Evolutionary conservation across 2,329 filamentous ascomycete species (phyloP).

Genomic region (Botrytis squamosa): DNA sequence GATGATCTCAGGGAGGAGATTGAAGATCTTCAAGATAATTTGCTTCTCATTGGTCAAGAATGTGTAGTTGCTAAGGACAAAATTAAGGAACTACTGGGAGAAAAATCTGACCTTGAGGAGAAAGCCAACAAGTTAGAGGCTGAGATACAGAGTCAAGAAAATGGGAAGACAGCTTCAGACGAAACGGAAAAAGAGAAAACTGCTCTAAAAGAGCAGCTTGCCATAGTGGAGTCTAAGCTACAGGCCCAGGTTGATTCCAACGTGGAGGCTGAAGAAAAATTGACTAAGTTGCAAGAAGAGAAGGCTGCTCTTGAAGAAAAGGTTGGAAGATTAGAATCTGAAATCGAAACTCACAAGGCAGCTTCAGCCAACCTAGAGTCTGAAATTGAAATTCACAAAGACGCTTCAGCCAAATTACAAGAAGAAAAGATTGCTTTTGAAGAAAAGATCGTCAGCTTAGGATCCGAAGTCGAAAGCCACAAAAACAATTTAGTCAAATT

Average conservation of each 20-base stretch:
- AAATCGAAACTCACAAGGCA: slow-evolving; percentile 50
- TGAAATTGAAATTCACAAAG: slow-evolving; percentile 52
- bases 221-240: not conserved
- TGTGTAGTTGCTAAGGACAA: slow-evolving; percentile 81
- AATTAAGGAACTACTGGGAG: slow-evolving; percentile 66
- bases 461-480: slow-evolving; percentile 62
- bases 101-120: slow-evolving; percentile 64
- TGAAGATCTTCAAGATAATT: slow-evolving; percentile 75
- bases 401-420: slow-evolving; percentile 51
- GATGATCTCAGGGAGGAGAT: slow-evolving; percentile 83
- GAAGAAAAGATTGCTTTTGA: slow-evolving; percentile 66
- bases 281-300: slow-evolving; percentile 59
- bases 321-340: slow-evolving; percentile 68
- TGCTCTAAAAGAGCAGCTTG: not conserved
- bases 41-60: slow-evolving; percentile 76
- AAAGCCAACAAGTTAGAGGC: slow-evolving; percentile 68
- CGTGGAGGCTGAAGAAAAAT: slow-evolving; percentile 53
- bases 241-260: slow-evolving; percentile 39
- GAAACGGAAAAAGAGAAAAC: not conserved
- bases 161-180: not conserved
- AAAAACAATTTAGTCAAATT: slow-evolving; percentile 35
- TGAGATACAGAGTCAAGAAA: slow-evolving; percentile 71
- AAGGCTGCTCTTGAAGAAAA: slow-evolving; percentile 63
- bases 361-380: slow-evolving; percentile 59
- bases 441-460: slow-evolving; percentile 62